Conservation (phyloP, 441 rosid species). For the Populus trichocarpa region DNA sequence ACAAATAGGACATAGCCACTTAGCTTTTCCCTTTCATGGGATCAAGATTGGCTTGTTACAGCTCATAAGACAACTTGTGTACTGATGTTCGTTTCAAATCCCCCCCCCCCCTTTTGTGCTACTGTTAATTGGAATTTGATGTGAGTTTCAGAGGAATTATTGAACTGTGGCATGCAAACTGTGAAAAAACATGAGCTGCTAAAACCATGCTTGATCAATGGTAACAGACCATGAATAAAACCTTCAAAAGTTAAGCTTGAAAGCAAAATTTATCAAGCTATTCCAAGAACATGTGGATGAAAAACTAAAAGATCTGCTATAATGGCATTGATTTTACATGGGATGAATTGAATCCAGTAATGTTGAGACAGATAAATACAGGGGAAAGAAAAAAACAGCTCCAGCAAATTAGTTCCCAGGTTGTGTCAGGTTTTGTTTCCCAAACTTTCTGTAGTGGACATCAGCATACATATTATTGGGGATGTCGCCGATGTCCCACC, state of each 20-base stretch:
- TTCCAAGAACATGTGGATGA: neutral
- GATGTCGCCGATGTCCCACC: conserved; percentile 3
- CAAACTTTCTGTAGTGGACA: neutral
- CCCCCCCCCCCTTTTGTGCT: neutral
- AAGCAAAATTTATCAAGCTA: neutral
- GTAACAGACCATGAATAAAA: neutral
- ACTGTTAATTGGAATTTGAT: no score
- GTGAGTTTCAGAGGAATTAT: neutral
- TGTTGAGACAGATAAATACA: neutral
- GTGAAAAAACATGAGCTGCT: neutral
- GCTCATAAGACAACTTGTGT: conserved; percentile 4
- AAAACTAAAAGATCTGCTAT: neutral
- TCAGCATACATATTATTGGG: conserved; percentile 3
- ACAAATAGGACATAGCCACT: neutral
- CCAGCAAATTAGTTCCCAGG: neutral
- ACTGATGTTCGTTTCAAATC: neutral
- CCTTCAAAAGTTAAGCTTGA: neutral
- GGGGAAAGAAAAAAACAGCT: neutral
- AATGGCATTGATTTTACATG: neutral
- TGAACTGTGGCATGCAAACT: neutral
- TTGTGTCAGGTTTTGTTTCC: neutral
- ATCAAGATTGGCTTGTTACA: neutral
- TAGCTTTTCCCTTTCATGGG: neutral
- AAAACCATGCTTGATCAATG: neutral
- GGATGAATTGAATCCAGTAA: neutral